Evolutionary conservation across 2,329 filamentous ascomycete species (phyloP).

Genomic region (Penicillium freii): DNA sequence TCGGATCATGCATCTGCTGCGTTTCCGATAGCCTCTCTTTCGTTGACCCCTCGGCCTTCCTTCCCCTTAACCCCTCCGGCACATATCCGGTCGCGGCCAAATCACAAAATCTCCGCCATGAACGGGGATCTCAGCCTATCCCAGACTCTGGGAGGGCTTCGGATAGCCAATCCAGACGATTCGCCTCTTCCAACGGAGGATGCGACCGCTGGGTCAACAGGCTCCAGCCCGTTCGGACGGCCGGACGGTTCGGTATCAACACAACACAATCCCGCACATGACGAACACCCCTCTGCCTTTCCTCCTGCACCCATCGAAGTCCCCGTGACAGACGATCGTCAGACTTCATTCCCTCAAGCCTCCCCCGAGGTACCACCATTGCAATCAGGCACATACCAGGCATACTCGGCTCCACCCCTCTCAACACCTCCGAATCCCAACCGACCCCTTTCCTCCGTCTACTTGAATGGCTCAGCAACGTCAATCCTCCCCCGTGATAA

Average conservation of each 20-base stretch:
- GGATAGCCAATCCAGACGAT: slow-evolving; percentile 95
- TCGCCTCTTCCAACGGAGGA: slow-evolving; percentile 47
- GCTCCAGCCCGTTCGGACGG: slow-evolving; percentile 21
- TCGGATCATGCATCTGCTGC: slow-evolving; percentile 34
- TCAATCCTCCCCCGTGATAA: slow-evolving; percentile 41
- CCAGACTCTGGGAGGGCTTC: slow-evolving; percentile 86
- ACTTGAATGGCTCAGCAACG: slow-evolving; percentile 45
- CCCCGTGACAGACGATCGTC: slow-evolving; percentile 39
- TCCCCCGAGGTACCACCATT: slow-evolving; percentile 43
- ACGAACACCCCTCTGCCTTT: slow-evolving; percentile 22
- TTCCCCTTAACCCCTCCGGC: slow-evolving; percentile 3
- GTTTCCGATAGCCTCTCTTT: slow-evolving; percentile 28
- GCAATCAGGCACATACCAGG: slow-evolving; percentile 44
- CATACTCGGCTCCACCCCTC: slow-evolving; percentile 44
- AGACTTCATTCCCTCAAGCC: slow-evolving; percentile 42
- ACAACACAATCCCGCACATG: slow-evolving; percentile 21
- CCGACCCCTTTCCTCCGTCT: slow-evolving; percentile 50
- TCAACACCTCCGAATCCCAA: slow-evolving; percentile 37
- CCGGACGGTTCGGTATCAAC: slow-evolving; percentile 27
- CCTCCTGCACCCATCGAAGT: slow-evolving; percentile 24
- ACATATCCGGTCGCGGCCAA: slow-evolving; percentile 1
- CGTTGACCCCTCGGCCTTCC: slow-evolving; percentile 8
- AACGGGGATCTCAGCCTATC: slow-evolving; percentile 90
- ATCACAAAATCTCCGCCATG: slow-evolving; percentile 56
- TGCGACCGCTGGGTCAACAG: slow-evolving; percentile 28